phyloP scores from a whole-genome alignment of 2,329 filamentous ascomycete species.

The Pyrenophora seminiperda region DNA sequence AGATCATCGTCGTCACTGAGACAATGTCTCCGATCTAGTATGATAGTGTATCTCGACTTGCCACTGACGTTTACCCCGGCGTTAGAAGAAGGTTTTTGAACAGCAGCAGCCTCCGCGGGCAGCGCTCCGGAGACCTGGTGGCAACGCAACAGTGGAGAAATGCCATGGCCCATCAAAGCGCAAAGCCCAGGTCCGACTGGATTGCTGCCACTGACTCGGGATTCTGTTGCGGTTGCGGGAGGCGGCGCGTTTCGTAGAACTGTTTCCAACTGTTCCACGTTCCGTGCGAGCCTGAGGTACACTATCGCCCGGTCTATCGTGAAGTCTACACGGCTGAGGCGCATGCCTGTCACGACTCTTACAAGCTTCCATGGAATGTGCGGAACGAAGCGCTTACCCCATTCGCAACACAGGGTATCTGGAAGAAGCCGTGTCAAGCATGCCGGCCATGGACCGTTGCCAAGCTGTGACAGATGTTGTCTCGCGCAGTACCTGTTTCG shows the following conservation, averaged over 20 bases:
- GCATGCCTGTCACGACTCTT: too few species aligned
- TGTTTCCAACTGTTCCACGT: too few species aligned
- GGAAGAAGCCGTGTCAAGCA: conserved; percentile 6
- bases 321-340: too few species aligned
- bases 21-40: too few species aligned
- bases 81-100: background rate
- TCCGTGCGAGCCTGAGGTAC: too few species aligned
- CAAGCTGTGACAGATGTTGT: conserved; percentile 25
- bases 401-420: too few species aligned
- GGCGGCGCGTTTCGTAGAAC: too few species aligned
- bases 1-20: too few species aligned
- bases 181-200: too few species aligned
- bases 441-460: conserved; percentile 23
- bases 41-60: background rate
- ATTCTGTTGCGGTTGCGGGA: background rate
- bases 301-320: too few species aligned
- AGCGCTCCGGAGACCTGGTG: background rate
- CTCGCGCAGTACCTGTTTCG: conserved; percentile 41
- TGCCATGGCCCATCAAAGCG: background rate
- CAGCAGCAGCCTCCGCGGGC: background rate
- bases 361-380: too few species aligned
- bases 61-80: background rate
- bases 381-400: too few species aligned
- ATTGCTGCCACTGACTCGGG: background rate
- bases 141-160: background rate